Evolutionary conservation across 1,284 basidiomycete species (phyloP).

Genomic region (Sanghuangporus sanghuang): DNA sequence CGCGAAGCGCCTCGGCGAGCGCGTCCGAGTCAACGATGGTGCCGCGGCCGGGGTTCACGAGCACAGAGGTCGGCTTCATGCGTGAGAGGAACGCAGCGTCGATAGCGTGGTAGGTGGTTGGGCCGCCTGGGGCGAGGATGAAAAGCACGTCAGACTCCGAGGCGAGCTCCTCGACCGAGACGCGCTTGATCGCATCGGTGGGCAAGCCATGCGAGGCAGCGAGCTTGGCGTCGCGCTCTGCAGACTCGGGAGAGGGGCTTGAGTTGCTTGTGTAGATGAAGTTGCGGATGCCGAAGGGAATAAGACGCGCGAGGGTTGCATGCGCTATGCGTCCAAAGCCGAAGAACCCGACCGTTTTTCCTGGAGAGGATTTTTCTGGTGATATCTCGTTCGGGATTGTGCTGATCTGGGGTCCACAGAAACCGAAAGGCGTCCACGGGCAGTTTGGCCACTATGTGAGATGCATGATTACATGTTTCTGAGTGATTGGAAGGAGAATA

Average conservation of each 20-base stretch:
- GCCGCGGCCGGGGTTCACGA: conserved; percentile 81
- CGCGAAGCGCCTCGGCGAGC: conserved; percentile 72
- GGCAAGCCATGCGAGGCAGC: conserved; percentile 41
- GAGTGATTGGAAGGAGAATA: no score
- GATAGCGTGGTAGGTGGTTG: conserved; percentile 69
- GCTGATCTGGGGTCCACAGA: no score
- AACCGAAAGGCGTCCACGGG: no score
- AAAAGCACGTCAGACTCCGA: conserved; percentile 76
- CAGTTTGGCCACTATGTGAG: no score
- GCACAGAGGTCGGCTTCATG: conserved; percentile 81
- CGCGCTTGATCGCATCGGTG: conserved; percentile 45
- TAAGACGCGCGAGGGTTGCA: no score
- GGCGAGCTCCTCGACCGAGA: conserved; percentile 64
- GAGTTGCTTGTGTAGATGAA: no score
- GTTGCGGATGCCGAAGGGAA: no score
- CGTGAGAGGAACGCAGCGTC: conserved; percentile 64
- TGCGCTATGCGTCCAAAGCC: no score
- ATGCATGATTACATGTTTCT: no score
- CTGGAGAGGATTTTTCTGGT: no score
- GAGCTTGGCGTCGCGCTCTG: conserved; percentile 49
- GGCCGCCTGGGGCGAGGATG: conserved; percentile 78
- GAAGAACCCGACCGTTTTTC: no score
- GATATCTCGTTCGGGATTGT: no score
- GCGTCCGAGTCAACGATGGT: conserved; percentile 88
- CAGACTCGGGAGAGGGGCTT: conserved; percentile 29